A percentile compares a stretch with the other conserved stretches of the same genome.
Conservation (phyloP, 2,329 filamentous ascomycete species). For the Trichoderma brevicompactum region DNA sequence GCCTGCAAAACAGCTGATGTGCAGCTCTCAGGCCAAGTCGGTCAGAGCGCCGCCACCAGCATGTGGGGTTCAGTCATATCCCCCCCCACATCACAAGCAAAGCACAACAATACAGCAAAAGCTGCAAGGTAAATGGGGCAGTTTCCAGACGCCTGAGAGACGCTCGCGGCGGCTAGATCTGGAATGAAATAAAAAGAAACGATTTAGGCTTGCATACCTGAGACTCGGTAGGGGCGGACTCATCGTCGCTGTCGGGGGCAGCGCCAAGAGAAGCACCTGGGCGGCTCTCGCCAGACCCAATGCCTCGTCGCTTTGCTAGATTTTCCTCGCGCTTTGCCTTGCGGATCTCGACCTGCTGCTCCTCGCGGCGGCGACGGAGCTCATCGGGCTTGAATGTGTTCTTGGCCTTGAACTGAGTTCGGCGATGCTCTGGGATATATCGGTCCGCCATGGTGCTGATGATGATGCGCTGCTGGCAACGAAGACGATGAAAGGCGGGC, state of each 20-base stretch:
- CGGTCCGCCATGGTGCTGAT: constrained; percentile 85
- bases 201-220: constrained; percentile 66
- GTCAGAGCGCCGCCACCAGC: constrained; percentile 30
- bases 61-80: constrained; percentile 43
- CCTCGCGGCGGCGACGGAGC: constrained; percentile 95
- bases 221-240: constrained; percentile 89
- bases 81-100: constrained; percentile 42
- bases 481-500: constrained; percentile 30
- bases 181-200: constrained; percentile 14
- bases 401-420: constrained; percentile 99
- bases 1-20: constrained; percentile 25
- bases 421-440: constrained; percentile 99
- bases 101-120: constrained; percentile 27
- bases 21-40: constrained; percentile 31
- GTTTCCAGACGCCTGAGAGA: not conserved
- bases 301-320: constrained; percentile 95
- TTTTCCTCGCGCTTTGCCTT: constrained; percentile 99
- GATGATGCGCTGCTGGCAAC: constrained; percentile 34
- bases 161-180: constrained; percentile 20
- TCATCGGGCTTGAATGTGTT: constrained; percentile 99
- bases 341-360: constrained; percentile 98
- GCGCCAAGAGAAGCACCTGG: constrained; percentile 83
- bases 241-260: constrained; percentile 96
- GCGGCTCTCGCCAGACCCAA: constrained; percentile 77
- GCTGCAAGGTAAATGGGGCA: constrained; percentile 16